A percentile compares a stretch with the other conserved stretches of the same genome.
Conservation (phyloP, 768 basidiomycete genomes). For the Pisolithus tinctorius region DNA sequence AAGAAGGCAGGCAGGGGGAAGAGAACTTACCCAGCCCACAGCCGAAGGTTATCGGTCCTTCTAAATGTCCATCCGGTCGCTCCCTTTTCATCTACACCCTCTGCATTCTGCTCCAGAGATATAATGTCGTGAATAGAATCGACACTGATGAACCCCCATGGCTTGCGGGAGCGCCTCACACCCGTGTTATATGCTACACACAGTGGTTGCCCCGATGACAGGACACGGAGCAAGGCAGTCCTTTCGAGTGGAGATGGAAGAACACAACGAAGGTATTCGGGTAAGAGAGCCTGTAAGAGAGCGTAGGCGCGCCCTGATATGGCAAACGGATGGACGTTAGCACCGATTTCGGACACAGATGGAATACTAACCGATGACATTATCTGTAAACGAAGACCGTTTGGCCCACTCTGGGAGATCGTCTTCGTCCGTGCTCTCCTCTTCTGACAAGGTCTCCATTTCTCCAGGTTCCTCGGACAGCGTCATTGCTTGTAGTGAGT, state of each 20-base stretch:
- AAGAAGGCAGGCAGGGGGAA: not conserved
- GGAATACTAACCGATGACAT: constrained; percentile 49
- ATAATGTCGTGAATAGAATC: constrained; percentile 78
- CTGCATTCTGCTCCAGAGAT: constrained; percentile 49
- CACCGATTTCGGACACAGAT: not conserved
- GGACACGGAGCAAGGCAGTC: constrained; percentile 40
- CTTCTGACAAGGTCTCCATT: constrained; percentile 38
- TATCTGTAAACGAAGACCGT: constrained; percentile 43
- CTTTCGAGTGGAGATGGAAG: constrained; percentile 29
- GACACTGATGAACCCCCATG: constrained; percentile 82
- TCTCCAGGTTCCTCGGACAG: constrained; percentile 54
- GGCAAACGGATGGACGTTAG: not conserved
- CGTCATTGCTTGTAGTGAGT: constrained; percentile 42
- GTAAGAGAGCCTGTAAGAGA: constrained; percentile 54
- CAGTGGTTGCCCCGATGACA: constrained; percentile 74
- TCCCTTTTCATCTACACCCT: constrained; percentile 33
- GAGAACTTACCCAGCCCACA: constrained; percentile 74
- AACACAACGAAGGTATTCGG: constrained; percentile 41
- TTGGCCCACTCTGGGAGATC: constrained; percentile 77
- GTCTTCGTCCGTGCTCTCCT: constrained; percentile 53
- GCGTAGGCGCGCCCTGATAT: constrained; percentile 56
- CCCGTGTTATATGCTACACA: constrained; percentile 77
- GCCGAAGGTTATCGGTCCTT: constrained; percentile 74
- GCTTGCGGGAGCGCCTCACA: constrained; percentile 72
- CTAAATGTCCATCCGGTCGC: constrained; percentile 79